Base-by-base conservation (phyloP, 225 moss, liverwort and hornwort genomes). In the Sphagnum tenellum region DNA sequence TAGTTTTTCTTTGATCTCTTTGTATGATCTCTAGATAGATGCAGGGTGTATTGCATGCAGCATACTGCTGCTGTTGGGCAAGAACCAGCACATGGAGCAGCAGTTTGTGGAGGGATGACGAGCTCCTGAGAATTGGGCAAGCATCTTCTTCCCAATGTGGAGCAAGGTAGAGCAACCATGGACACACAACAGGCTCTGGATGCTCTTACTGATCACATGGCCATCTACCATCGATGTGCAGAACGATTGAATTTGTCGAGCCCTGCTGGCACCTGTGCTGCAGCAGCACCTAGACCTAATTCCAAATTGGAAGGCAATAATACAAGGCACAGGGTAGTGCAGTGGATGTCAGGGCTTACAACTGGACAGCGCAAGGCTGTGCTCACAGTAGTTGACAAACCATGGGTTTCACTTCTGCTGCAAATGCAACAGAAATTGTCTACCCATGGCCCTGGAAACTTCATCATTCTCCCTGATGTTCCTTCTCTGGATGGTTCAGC, bases 401-500 rank as follows among this genome's bases (percentile, higher is more conserved):
- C 88, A 13, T 89, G 92, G 92, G 82, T 93, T 47, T 75, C 68
- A 69, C 78, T 93, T 70, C 72, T 93, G 52, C 72, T 93, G 69
- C 81, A 74, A 69, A 93, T 93, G 92, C 89, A 93, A 67, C 78
- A 84, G 75, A 75, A 88, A 71, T 68, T 93, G 69, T 72, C 64
- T 55, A 74, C 67, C 29, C 81, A 86, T 65, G 92, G 89, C 49
- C 72, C 74, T 49, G 83, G 92, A 29, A 81, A 77, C 48, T 93
- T 93, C 69, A 81, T 93, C 73, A 72, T 93, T 50, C 86, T 93
- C 63, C 92, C 92, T 8, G 92, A 93, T 71, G 74, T 93, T 64
- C 83, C 86, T 60, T 66, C 71, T 71, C 56, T 76, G 50, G 79
- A 69, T 61, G 77, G 60, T 44, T 64, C 60, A 64, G 81, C 69